Conservation (phyloP, 2,329 filamentous ascomycete genomes). For the Colletotrichum somersetense region DNA sequence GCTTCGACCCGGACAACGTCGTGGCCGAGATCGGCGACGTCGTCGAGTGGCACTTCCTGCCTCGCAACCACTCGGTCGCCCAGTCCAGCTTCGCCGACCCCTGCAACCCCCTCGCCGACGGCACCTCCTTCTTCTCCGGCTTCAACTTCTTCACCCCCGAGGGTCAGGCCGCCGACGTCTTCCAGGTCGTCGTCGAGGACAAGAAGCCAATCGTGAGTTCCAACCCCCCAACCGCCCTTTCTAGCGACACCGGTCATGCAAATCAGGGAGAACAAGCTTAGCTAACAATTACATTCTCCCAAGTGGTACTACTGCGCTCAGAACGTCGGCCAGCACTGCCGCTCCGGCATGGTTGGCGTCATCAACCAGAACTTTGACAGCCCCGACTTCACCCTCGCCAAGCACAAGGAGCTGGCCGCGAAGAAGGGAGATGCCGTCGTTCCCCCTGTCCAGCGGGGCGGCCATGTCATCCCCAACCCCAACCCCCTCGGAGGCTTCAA, state of each 20-base stretch:
- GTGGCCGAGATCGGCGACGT: conserved; percentile 62
- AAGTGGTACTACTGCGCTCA: conserved; percentile 56
- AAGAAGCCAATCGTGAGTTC: conserved; percentile 54
- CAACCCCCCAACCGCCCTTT: too few relatives aligned
- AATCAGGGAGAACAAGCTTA: too few relatives aligned
- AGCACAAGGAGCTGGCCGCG: conserved; percentile 54
- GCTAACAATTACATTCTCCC: background rate
- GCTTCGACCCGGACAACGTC: conserved; percentile 64
- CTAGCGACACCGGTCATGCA: conserved; percentile 56
- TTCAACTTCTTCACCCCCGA: conserved; percentile 56
- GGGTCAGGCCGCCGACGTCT: conserved; percentile 56
- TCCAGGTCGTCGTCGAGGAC: conserved; percentile 59
- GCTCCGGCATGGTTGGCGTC: conserved; percentile 62
- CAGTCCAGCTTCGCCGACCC: conserved; percentile 58
- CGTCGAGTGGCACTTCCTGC: conserved; percentile 68
- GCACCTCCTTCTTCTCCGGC: conserved; percentile 59
- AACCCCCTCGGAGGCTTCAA: conserved; percentile 56
- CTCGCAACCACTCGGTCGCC: conserved; percentile 63
- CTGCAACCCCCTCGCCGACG: conserved; percentile 55
- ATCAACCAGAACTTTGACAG: conserved; percentile 62
- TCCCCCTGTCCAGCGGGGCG: conserved; percentile 52
- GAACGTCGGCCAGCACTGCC: conserved; percentile 58
- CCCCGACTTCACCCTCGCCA: conserved; percentile 53
- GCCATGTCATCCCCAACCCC: conserved; percentile 55
- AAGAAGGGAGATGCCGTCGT: conserved; percentile 48